phyloP scores from a whole-genome alignment of 2,329 filamentous ascomycete species.

The Botryotinia narcissicola region DNA sequence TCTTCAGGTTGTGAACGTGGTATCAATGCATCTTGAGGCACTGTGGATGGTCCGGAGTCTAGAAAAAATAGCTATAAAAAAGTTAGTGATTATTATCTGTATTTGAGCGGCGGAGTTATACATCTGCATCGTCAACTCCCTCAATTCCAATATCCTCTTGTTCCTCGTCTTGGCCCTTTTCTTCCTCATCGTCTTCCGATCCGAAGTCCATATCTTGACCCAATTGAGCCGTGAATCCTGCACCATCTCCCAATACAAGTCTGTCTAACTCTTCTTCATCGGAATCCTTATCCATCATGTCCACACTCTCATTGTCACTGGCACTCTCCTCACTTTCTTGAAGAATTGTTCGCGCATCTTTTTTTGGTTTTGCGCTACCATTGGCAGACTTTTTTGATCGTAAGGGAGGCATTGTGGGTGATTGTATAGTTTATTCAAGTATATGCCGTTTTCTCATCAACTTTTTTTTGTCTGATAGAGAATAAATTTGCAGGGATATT shows the following conservation, averaged over 20 bases:
- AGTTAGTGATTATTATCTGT: slow-evolving; percentile 19
- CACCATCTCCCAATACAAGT: slow-evolving; percentile 82
- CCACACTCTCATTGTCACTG: slow-evolving; percentile 36
- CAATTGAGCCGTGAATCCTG: slow-evolving; percentile 75
- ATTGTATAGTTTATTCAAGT: background rate
- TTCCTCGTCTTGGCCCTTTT: slow-evolving; percentile 44
- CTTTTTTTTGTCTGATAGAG: slow-evolving; percentile 12
- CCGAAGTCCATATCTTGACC: slow-evolving; percentile 50
- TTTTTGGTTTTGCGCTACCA: slow-evolving; percentile 21
- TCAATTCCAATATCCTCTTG: slow-evolving; percentile 54
- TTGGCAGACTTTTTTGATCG: slow-evolving; percentile 33
- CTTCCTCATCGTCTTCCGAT: slow-evolving; percentile 27
- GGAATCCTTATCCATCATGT: slow-evolving; percentile 66
- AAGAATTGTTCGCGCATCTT: slow-evolving; percentile 20
- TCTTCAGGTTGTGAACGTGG: slow-evolving; percentile 31
- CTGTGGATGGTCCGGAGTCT: slow-evolving; percentile 39
- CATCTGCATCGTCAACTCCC: slow-evolving; percentile 70
- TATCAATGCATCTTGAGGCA: slow-evolving; percentile 30
- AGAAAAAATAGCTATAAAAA: slow-evolving; percentile 39
- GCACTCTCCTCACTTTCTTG: slow-evolving; percentile 24
- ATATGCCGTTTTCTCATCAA: slow-evolving; percentile 10
- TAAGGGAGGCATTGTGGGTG: slow-evolving; percentile 35
- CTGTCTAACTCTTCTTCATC: slow-evolving; percentile 84
- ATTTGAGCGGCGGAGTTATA: slow-evolving; percentile 24
- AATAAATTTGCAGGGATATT: slow-evolving; percentile 10